phyloP scores from a whole-genome alignment of 495 filamentous ascomycete genomes.

The Monascus purpureus region DNA sequence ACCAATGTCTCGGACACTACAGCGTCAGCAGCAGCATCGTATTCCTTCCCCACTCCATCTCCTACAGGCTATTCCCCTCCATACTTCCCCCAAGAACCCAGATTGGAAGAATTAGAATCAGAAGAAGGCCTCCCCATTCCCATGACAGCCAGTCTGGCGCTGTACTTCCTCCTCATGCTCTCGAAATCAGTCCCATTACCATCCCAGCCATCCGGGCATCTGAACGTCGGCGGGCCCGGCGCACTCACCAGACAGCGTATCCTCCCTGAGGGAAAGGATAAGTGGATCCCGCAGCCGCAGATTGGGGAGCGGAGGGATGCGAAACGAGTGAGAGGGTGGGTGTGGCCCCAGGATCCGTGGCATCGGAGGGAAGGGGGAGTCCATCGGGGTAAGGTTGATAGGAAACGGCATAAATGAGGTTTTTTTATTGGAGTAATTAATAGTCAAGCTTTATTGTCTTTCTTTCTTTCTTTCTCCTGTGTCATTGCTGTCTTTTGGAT shows the following conservation, averaged over 20 bases:
- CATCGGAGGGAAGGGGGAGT: slow-evolving; percentile 37
- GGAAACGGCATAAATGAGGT: neutral
- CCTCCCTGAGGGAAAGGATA: slow-evolving; percentile 49
- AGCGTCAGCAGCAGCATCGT: neutral
- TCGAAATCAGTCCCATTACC: slow-evolving; percentile 58
- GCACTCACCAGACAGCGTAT: slow-evolving; percentile 61
- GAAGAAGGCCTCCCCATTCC: slow-evolving; percentile 23
- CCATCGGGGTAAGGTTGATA: slow-evolving; percentile 1
- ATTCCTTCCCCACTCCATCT: neutral
- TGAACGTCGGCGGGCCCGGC: slow-evolving; percentile 71
- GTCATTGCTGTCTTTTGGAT: no score
- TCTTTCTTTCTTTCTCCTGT: no score
- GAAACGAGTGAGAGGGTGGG: slow-evolving; percentile 71
- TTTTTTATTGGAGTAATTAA: neutral
- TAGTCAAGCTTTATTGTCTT: neutral
- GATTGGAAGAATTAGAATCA: no score
- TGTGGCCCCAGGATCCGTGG: slow-evolving; percentile 63
- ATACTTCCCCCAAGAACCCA: no score
- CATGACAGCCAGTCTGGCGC: slow-evolving; percentile 55
- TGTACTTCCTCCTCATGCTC: slow-evolving; percentile 75
- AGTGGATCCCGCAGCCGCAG: slow-evolving; percentile 79
- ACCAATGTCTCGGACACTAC: slow-evolving; percentile 23
- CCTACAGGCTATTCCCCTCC: neutral
- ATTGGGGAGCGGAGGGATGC: slow-evolving; percentile 72
- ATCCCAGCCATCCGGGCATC: slow-evolving; percentile 51